phyloP scores from a whole-genome alignment of 495 filamentous ascomycete species.

The Tuber aestivum region DNA sequence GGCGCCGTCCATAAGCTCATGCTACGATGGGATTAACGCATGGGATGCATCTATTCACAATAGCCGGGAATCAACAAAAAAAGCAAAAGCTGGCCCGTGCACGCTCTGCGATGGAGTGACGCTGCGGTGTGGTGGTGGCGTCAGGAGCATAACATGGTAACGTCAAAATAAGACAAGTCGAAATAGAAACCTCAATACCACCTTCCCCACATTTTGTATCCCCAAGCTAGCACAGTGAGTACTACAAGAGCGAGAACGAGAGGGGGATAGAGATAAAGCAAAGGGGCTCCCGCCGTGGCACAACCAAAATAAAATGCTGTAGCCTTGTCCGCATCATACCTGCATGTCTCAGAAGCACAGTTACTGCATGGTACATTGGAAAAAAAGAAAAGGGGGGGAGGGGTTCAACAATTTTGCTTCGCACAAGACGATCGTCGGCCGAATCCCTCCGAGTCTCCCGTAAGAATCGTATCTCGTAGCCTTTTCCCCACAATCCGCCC shows the following conservation, averaged over 20 bases:
- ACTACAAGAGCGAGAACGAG: background rate
- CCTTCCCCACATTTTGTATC: background rate
- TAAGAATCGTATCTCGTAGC: background rate
- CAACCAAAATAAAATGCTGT: background rate
- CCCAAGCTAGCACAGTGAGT: background rate
- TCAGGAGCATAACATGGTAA: background rate
- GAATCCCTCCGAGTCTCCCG: background rate
- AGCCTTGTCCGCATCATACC: background rate
- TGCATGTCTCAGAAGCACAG: slow-evolving; percentile 5
- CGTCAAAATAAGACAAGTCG: background rate
- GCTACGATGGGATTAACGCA: background rate
- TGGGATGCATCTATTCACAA: background rate
- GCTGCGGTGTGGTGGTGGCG: background rate
- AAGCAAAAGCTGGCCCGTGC: background rate
- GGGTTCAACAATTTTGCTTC: background rate
- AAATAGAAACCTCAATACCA: background rate
- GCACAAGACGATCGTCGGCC: background rate
- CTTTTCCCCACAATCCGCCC: background rate
- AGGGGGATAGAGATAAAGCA: background rate
- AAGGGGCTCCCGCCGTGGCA: background rate
- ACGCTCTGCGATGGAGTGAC: no score
- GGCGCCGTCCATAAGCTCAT: background rate
- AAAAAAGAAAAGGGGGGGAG: background rate
- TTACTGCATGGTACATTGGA: background rate
- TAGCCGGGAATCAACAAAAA: background rate